Base-by-base conservation (phyloP, 2,329 filamentous ascomycete genomes). In the Nigrospora sphaerica region DNA sequence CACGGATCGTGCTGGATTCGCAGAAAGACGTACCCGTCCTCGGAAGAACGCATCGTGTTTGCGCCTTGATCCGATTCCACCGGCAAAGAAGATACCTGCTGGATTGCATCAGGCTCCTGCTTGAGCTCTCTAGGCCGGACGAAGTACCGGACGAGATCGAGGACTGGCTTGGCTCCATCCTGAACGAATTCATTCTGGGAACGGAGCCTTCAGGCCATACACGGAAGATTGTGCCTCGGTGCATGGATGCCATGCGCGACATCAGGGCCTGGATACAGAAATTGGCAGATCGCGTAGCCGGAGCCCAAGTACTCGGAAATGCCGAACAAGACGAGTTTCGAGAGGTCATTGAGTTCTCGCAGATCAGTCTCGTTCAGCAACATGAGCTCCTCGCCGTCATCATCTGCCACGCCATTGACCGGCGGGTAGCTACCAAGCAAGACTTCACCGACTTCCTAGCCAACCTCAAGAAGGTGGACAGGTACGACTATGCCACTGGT, bases 321-420 rank as follows among this genome's bases (percentile, higher is more conserved):
- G 71, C 71, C 66, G 37, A 62, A 58, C 45, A 62, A 69, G 39
- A 74, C 76, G 11, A 91, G 53, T 75, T 85, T 47, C 74, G 85
- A 54, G 88, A 95, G 60, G 85, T 85, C 4, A 78, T 95, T 51
- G 84, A 91, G 55, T 87, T 88, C 57, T 88, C 95, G 57, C 81
- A 85, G 39, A 72, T 80, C 54, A 95, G 88, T 58, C 75, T 98
- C 44, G 81, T 85, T 18, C 84, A 88, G 58, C 92, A 98, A 64
- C 95, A 98, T 61, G 92, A 98, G 62, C 81, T 86, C 14, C 72
- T 99, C 14, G 84, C 85, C 12, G 78, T 89, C n/a, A 86, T 95
- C 45, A 70, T 95, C 44, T 83, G 82, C 50, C 83, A 86, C 50
- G 78, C 93, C 46, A 79, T 95, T 50, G 88, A 91, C 57, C 85